Evolutionary conservation across 768 basidiomycete species (phyloP), one percentile per base, ranked within the genome.

Genomic region (Clavulina sp.): DNA sequence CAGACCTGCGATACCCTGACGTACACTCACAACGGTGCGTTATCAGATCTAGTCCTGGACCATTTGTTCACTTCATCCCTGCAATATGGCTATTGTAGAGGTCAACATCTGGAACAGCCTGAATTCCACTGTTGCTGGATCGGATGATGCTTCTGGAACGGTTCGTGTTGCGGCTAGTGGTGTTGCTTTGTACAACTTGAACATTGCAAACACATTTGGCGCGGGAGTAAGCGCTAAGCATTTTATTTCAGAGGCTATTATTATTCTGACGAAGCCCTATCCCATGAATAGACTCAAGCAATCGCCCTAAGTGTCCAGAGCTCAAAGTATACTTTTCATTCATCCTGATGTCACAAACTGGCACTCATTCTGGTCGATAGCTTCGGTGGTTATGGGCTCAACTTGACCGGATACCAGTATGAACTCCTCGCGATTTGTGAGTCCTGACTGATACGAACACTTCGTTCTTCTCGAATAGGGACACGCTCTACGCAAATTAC

Each of bases 81-180:
- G 36, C 13, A 13, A 13, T 13, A 21, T 13, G 21, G 21, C 13
- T 38, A 38, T 38, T 13, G 21, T 21, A 38, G 36, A 13, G 36
- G 36, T 38, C 13, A 13, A 13, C 18, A 33, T 54, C 2, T 52
- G 51, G 19, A 54, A 34, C 18, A 28, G 41, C 19, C 32, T 53
- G 24, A n/a, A 18, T 18, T 61, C 63, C 4, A 56, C 53, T 4
- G 24, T 9, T 7, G 57, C 56, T 16, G 57, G 57, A 5, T 48
- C 53, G 19, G 52, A 58, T 41, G 56, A 56, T 21, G 30, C 31
- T 4, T 56, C 56, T 28, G 57, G 52, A n/a, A 58, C 57, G 5
- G 56, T 58, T 32, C 41, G 53, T 26, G 55, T 58, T 23, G 23
- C 34, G 7, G 56, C 56, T 0, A 38, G 48, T 5, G 56, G 53